Evolutionary conservation across 352 stramenopile genomes (phyloP).

Genomic region (Stephanocyclus meneghinianus): DNA sequence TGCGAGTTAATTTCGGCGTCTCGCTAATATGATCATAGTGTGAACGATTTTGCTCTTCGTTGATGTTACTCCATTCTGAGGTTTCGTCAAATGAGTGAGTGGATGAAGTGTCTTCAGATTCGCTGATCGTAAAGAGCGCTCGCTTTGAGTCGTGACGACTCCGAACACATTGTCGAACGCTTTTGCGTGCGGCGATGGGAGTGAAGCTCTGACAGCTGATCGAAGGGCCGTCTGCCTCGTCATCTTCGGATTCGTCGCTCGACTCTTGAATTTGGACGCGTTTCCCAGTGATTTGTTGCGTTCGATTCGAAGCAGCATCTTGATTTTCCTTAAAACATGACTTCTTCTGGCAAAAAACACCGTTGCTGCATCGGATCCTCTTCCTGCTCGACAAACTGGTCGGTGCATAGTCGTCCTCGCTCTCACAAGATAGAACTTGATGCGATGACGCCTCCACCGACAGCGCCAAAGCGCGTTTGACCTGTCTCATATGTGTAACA

Average conservation of each 20-base stretch:
- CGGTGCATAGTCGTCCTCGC: background rate
- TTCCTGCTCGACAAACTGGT: no score
- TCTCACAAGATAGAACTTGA: background rate
- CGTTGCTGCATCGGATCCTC: background rate
- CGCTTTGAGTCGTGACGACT: background rate
- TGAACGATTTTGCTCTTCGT: no score
- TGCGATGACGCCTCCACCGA: no score
- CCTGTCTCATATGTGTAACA: background rate
- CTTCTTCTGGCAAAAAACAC: background rate
- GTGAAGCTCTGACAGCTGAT: no score
- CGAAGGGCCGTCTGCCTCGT: background rate
- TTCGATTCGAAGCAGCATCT: background rate
- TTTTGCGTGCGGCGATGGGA: background rate
- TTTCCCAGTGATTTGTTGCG: background rate
- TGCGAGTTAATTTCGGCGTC: slow-evolving; percentile 8
- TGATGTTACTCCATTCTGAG: no score
- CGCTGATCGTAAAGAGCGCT: background rate
- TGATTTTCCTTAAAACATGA: slow-evolving; percentile 3
- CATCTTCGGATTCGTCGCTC: background rate
- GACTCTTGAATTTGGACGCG: slow-evolving; percentile 1
- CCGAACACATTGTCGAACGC: background rate
- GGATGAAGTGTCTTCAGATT: background rate
- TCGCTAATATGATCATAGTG: background rate
- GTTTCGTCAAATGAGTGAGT: background rate
- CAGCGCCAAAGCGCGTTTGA: background rate